Conservation (phyloP, 2,329 filamentous ascomycete species). For the Emergomyces pasteurianus region DNA sequence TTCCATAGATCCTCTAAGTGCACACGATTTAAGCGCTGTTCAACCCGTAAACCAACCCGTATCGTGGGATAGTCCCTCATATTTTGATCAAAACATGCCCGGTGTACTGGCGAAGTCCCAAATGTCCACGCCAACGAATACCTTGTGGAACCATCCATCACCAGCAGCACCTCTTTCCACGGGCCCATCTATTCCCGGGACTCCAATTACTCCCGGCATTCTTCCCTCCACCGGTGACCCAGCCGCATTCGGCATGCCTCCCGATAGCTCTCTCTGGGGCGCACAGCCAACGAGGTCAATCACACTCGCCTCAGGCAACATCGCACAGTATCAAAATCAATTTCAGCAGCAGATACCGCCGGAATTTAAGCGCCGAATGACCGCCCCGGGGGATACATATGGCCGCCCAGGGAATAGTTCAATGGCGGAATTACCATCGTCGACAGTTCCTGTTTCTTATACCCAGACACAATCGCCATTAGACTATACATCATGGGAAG, state of each 20-base stretch:
- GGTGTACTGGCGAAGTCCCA: conserved; percentile 17
- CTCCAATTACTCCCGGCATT: conserved; percentile 19
- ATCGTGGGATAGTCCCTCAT: conserved; percentile 28
- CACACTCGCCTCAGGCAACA: conserved; percentile 23
- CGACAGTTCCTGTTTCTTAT: background rate
- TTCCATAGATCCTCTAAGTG: conserved; percentile 19
- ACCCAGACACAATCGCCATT: background rate
- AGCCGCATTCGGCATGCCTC: conserved; percentile 19
- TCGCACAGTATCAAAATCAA: conserved; percentile 15
- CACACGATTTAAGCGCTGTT: conserved; percentile 20
- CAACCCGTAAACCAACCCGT: conserved; percentile 24
- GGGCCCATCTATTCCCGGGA: conserved; percentile 18
- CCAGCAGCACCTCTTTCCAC: conserved; percentile 19
- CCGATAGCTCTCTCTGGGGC: conserved; percentile 22
- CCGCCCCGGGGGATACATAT: conserved; percentile 20
- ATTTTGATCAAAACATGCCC: conserved; percentile 26
- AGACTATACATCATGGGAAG: background rate
- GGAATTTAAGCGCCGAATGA: conserved; percentile 27
- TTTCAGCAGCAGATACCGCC: conserved; percentile 20
- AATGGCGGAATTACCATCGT: background rate
- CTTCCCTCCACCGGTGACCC: conserved; percentile 22
- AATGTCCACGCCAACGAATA: conserved; percentile 26
- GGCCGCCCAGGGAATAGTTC: background rate
- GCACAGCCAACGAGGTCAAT: conserved; percentile 22
- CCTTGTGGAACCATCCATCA: conserved; percentile 21